Evolutionary conservation across 805 yeast genomes (phyloP), one percentile per base, ranked within the genome.

Genomic region (Hanseniaspora guilliermondii): DNA sequence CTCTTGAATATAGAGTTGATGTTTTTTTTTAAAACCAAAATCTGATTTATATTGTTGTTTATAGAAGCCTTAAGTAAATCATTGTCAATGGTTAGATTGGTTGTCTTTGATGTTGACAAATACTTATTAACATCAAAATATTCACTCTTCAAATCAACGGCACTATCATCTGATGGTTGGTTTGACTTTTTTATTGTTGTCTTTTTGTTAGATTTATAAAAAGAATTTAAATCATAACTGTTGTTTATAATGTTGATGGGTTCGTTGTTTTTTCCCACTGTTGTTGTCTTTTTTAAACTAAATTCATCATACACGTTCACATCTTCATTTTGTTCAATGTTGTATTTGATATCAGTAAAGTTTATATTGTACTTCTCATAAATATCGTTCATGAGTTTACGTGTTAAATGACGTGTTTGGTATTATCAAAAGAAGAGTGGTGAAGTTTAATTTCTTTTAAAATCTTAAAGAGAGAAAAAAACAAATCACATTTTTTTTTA

Each of bases 21-120:
- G 19, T 50, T 50, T 5, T 42, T 50, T 25, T 50, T 50, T n/a
- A 50, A 35, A 2, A 42, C 25, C 24, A 50, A 33, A 11, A 50
- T 41, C 24, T 50, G 41, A 50, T 50, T 50, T 32, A 50, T 41
- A 35, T 50, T 50, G 5, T 38, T 22, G 12, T 50, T 37, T 5
- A 41, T 42, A n/a, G 46, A 42, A 14, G 32, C 35, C n/a, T 42
- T 42, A 8, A 42, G 27, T 12, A 42, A 24, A 42, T 42, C 46
- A 4, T 25, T 42, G 35, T 42, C 27, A 7, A 42, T 12, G 17
- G 27, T 14, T 25, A 42, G 27, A 2, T 39, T 22, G 16, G 42
- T 39, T 1, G 30, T 39, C 17, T 22, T 22, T 3, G n/a, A 24
- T 14, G 42, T 4, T 22, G 42, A 22, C 6, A 42, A 27, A 24